A percentile compares a stretch with the other conserved stretches of the same genome.
phyloP scores from a whole-genome alignment of 768 basidiomycete species.

The Epithele typhae region DNA sequence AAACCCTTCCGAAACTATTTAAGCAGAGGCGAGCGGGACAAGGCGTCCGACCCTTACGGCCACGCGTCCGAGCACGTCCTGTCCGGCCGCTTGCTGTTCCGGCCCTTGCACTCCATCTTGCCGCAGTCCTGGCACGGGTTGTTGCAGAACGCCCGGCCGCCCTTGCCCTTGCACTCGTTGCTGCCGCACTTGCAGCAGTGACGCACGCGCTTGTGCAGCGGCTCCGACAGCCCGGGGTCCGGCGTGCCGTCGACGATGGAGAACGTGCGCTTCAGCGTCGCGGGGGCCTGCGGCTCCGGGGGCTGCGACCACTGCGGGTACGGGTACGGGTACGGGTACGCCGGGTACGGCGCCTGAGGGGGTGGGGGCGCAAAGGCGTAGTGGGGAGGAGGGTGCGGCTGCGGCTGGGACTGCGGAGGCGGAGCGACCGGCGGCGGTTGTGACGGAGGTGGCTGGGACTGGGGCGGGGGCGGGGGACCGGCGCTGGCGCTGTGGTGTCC shows the following conservation, averaged over 20 bases:
- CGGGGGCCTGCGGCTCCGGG: conserved; percentile 3
- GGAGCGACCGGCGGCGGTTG: conserved; percentile 2
- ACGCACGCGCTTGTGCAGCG: conserved; percentile 54
- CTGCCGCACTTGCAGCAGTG: conserved; percentile 84
- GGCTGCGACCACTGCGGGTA: conserved; percentile 1
- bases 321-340: conserved; percentile 10
- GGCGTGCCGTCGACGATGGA: conserved; percentile 20
- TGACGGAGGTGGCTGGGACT: conserved; percentile 5
- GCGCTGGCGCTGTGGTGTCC: conserved; percentile 6
- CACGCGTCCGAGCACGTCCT: conserved; percentile 64
- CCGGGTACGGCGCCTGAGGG: conserved; percentile 3
- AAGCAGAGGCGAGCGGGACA: too few relatives aligned
- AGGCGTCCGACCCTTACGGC: conserved; percentile 22
- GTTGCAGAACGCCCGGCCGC: conserved; percentile 67
- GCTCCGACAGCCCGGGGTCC: conserved; percentile 18
- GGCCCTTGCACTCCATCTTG: conserved; percentile 71
- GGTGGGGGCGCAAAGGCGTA: conserved; percentile 1
- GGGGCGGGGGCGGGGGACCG: not conserved
- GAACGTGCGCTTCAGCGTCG: conserved; percentile 25
- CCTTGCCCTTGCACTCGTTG: conserved; percentile 80
- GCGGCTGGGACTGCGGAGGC: conserved; percentile 1
- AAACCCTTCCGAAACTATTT: too few relatives aligned
- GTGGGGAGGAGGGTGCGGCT: conserved; percentile 5
- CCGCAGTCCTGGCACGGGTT: conserved; percentile 81
- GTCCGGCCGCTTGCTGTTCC: conserved; percentile 75